Evolutionary conservation across 768 basidiomycete genomes (phyloP), one percentile per base, ranked within the genome.

Genomic region (Cystobasidium ongulense): DNA sequence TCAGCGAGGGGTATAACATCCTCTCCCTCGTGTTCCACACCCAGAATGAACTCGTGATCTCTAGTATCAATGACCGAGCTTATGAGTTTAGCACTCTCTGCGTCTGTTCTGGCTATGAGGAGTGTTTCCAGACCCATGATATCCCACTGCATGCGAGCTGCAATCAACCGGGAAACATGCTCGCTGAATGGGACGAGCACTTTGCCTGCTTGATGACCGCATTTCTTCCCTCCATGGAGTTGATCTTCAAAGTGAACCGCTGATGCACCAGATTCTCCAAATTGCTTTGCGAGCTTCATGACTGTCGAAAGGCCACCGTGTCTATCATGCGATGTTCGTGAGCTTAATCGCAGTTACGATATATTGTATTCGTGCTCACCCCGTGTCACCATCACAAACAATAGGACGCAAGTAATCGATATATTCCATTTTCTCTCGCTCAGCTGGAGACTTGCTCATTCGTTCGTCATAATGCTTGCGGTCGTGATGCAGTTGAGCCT

Each of bases 211-310:
- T 93, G 84, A 83, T 93, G 91, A 31, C 92, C 91, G 80, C 91
- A 92, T 86, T 96, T 94, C 83, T 96, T 96, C 31, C 91, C 91
- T 35, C 94, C 94, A 76, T 94, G 91, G 7, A 95, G 84, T 80
- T 95, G 92, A 81, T 97, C 94, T 80, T 97, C 94, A 25, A 96
- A 81, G 81, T 97, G 94, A 62, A 97, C 89, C 18, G 86, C 94
- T 10, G 93, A 86, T 17, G 91, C 90, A 29, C 94, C 93, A 86
- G 90, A 89, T 83, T 96, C 94, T n/a, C 91, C 93, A 78, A 97
- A 95, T 25, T 93, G 84, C 79, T 96, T 97, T 41, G 87, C 87
- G 8, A 97, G 85, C 82, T 96, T 97, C 89, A 97, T 92, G 63
- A 95, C 90, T 17, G 92, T 86, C 23, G 92, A 92, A n/a, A 89